Evolutionary conservation across 2,329 filamentous ascomycete genomes (phyloP).

Genomic region (Ceratocystis ficicola): DNA sequence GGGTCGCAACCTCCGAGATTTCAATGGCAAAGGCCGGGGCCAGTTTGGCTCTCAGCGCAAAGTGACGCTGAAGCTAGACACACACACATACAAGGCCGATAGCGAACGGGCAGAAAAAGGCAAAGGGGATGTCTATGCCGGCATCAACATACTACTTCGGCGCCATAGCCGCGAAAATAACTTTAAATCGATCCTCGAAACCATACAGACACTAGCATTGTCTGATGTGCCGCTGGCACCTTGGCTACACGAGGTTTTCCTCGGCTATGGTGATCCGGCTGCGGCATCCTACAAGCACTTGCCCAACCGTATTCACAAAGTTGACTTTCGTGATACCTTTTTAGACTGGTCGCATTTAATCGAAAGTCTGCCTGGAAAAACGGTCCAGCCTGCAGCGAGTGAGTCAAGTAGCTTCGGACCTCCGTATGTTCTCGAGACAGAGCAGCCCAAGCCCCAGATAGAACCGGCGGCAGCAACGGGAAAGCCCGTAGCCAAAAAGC

Average conservation of each 20-base stretch:
- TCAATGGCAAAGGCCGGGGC: conserved; percentile 41
- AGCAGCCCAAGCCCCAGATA: conserved; percentile 32
- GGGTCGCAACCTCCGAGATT: conserved; percentile 58
- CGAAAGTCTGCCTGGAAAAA: conserved; percentile 79
- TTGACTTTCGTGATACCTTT: conserved; percentile 92
- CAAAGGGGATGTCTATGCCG: conserved; percentile 68
- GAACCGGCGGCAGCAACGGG: conserved; percentile 37
- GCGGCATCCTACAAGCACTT: conserved; percentile 77
- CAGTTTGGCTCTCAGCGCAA: conserved; percentile 39
- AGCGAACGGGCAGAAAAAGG: conserved; percentile 51
- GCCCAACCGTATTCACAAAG: conserved; percentile 58
- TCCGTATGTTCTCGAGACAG: conserved; percentile 70
- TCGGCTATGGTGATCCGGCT: conserved; percentile 91
- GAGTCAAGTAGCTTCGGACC: conserved; percentile 65
- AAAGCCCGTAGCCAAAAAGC: conserved; percentile 65
- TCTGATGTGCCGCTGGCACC: conserved; percentile 75
- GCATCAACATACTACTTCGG: conserved; percentile 74
- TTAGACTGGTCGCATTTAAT: conserved; percentile 89
- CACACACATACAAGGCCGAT: conserved; percentile 65
- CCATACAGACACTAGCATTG: conserved; percentile 72
- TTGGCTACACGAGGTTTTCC: conserved; percentile 92
- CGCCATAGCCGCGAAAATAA: conserved; percentile 87
- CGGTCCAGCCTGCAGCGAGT: conserved; percentile 63
- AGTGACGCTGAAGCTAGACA: conserved; percentile 70
- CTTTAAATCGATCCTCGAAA: conserved; percentile 86